Base-by-base conservation (phyloP, 2,329 filamentous ascomycete species). In the Xylariales sp. region DNA sequence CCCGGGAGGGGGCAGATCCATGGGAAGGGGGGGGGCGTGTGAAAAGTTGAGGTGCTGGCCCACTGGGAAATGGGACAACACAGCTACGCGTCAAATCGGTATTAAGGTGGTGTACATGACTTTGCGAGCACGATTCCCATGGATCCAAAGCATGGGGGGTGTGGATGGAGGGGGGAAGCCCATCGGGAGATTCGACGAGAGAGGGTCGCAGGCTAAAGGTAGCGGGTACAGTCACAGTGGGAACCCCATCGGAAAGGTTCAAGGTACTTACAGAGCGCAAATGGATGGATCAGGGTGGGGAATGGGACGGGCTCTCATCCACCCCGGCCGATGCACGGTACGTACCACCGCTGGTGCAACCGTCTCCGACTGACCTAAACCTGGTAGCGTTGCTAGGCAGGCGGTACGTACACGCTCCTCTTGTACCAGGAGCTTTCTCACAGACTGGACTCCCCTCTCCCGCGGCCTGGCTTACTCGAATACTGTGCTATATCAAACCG, bases 61-160 rank as follows among this genome's bases (percentile, higher is more conserved):
- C n/a, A n/a, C n/a, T n/a, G n/a, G n/a, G n/a, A n/a, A n/a, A n/a
- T n/a, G 35, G 21, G 35, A 38, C 31, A 28, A 31, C 35, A n/a
- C 28, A 38, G 35, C 10, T 29, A 38, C 35, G 35, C 35, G 35
- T 32, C 35, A 30, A 38, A 30, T 16, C 16, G 29, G 27, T 10
- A 15, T 11, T 11, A 32, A 33, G 30, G 37, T 39, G 23, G 34
- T 29, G 34, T 23, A 24, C 34, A 37, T 37, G 34, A 29, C 24
- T 24, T 37, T 27, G 36, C 36, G n/a, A n/a, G 36, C 36, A 23
- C 36, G 17, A 21, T 11, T 23, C 15, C 18, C 37, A 33, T 13
- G 37, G 37, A 33, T 33, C n/a, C n/a, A n/a, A n/a, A n/a, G n/a
- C 37, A 39, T 39, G 37, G 37, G 29, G 29, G 29, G 37, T 25